Evolutionary conservation across 2,329 filamentous ascomycete genomes (phyloP), one percentile per base, ranked within the genome.

Genomic region (Juglanconis sp.): DNA sequence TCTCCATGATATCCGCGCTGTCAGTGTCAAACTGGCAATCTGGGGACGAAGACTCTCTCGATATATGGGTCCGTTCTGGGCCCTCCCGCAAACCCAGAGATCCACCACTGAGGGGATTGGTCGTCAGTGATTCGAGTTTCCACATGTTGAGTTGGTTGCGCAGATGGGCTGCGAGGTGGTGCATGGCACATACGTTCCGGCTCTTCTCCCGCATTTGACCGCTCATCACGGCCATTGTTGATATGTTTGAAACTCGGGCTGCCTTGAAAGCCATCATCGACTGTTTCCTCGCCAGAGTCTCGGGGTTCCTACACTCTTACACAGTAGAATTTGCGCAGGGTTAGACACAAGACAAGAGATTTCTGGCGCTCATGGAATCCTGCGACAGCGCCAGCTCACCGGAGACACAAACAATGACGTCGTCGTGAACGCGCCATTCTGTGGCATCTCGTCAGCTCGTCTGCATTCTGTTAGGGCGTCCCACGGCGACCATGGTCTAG

Each of bases 391-490:
- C 53, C 47, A 57, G 58, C 40, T 50, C 35, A 47, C 34, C 49
- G 40, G n/a, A 11, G 24, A 24, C 24, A 13, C 38, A 42, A 42
- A 42, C 24, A n/a, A 60, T 62, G 60, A 62, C 60, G 60, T 62
- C 57, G 57, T 24, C 42, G 34, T 47, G 51, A 17, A 24, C 24
- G 34, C 40, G 24, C 34, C 54, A 44, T 8, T 24, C 32, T n/a
- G 51, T 50, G 48, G 59, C 46, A 44, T 59, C 34, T 50, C 7
- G 17, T 15, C 38, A 17, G 35, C 24, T 38, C 13, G 15, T n/a
- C 32, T 52, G 49, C 13, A 10, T 13, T 38, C 34, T 62, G 56
- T 59, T 62, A 59, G 32, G 44, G 10, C n/a, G 42, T 15, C 35
- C 10, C 53, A 17, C n/a, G 3, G 6, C 4, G 15, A 24, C 30